Percentiles rank a stretch among this genome's conserved stretches.
Conservation (phyloP, 2,329 filamentous ascomycete genomes). For the Sporothrix pseudoabietina region DNA sequence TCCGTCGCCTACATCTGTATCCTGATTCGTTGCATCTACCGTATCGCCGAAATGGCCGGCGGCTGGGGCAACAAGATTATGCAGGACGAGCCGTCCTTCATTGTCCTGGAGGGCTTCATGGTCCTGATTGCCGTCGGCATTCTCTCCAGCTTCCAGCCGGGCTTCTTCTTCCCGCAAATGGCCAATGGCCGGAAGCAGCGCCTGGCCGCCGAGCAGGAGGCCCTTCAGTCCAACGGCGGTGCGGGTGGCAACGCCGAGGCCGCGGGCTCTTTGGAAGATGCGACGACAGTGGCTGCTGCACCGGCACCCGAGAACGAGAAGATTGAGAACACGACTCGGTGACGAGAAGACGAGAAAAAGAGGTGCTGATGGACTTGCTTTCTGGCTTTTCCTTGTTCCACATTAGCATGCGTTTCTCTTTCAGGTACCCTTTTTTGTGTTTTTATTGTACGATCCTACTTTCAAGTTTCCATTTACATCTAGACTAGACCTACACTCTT, state of each 20-base stretch:
- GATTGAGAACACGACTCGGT: not conserved
- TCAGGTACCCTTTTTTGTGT: not conserved
- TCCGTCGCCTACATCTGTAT: slow-evolving; percentile 50
- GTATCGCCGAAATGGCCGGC: slow-evolving; percentile 63
- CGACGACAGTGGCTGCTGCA: not conserved
- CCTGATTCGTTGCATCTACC: slow-evolving; percentile 57
- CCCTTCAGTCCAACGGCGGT: not conserved
- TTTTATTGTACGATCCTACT: not conserved
- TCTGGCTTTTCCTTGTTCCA: not conserved
- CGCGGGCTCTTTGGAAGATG: not conserved
- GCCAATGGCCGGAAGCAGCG: slow-evolving; percentile 35
- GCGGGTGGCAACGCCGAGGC: not conserved
- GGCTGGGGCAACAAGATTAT: slow-evolving; percentile 67
- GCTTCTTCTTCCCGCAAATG: slow-evolving; percentile 60
- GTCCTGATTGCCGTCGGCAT: slow-evolving; percentile 53
- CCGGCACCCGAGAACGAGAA: not conserved
- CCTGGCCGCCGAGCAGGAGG: slow-evolving; percentile 11
- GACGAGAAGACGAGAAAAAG: not conserved
- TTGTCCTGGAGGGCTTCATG: slow-evolving; percentile 59
- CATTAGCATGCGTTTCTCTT: not conserved
- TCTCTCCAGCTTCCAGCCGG: slow-evolving; percentile 57
- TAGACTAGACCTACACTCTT: slow-evolving; percentile 20
- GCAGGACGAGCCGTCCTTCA: slow-evolving; percentile 62
- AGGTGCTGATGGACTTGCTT: not conserved
- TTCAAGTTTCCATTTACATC: not conserved